Evolutionary conservation across 78 protist species (phyloP).

Genomic region (Planoprotostelium fungivorum): DNA sequence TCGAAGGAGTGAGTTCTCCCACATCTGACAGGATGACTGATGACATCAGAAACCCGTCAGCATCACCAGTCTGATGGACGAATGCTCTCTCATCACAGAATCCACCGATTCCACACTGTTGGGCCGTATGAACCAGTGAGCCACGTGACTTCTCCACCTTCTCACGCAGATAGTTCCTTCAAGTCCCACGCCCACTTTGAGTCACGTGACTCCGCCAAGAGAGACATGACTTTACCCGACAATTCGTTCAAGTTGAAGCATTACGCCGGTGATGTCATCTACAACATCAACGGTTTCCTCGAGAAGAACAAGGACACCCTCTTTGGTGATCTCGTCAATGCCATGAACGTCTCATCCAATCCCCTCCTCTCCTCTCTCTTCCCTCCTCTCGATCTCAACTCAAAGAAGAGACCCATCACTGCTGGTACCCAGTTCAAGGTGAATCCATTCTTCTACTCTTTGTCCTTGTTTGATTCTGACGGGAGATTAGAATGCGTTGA

Average conservation of each 20-base stretch:
- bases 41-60: conserved; percentile 39
- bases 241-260: conserved; percentile 66
- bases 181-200: conserved; percentile 40
- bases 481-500: conserved; percentile 28
- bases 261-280: conserved; percentile 91
- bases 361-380: conserved; percentile 21
- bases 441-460: not conserved
- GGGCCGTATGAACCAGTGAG: conserved; percentile 14
- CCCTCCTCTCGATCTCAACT: conserved; percentile 39
- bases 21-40: not conserved
- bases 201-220: conserved; percentile 15
- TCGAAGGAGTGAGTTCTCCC: conserved; percentile 32
- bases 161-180: conserved; percentile 18
- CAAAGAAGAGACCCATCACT: conserved; percentile 48
- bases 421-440: conserved; percentile 55
- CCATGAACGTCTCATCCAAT: conserved; percentile 19
- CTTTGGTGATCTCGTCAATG: conserved; percentile 34
- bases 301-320: conserved; percentile 86
- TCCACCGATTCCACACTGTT: conserved; percentile 66
- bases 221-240: conserved; percentile 34
- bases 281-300: conserved; percentile 74
- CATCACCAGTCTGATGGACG: conserved; percentile 72
- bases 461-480: not conserved
- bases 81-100: conserved; percentile 70
- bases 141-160: conserved; percentile 5